These are phyloP conservation scores for Willaertia magna DNA, from an alignment of 208 protist species.

Conservation along the genomic window DNA sequence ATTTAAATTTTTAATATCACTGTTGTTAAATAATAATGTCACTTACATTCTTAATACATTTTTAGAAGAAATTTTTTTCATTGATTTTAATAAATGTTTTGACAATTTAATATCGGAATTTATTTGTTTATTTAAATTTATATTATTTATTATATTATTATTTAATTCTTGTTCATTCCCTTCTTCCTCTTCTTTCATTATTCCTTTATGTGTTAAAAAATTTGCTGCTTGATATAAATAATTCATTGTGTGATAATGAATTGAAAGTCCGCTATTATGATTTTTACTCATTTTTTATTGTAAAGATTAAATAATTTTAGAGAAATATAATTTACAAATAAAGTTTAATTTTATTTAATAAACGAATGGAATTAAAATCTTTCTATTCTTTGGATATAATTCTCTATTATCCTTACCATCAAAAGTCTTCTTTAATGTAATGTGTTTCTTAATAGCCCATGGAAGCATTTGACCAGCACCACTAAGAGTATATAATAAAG, in stretches of 20 bases:
- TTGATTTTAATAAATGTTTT: neutral
- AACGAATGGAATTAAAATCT: conserved; percentile 64
- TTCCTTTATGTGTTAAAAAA: neutral
- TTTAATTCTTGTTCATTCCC: neutral
- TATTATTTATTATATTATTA: too few species aligned
- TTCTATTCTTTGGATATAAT: conserved; percentile 34
- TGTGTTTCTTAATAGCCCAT: conserved; percentile 69
- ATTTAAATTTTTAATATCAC: neutral
- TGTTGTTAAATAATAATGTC: neutral
- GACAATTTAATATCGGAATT: neutral
- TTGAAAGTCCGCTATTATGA: neutral
- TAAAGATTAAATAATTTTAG: too few species aligned
- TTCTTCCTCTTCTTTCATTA: too few species aligned
- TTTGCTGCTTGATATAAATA: neutral
- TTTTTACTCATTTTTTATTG: neutral
- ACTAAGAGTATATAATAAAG: conserved; percentile 57
- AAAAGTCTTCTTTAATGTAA: conserved; percentile 57
- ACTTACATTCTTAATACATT: neutral
- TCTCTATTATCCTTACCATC: conserved; percentile 33
- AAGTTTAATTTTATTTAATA: conserved; percentile 43
- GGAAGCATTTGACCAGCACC: conserved; percentile 63
- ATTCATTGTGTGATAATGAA: neutral
- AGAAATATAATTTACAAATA: too few species aligned
- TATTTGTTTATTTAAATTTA: neutral
- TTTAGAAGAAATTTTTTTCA: neutral